phyloP scores from a whole-genome alignment of 805 yeast species.

The Saturnispora bothae region DNA sequence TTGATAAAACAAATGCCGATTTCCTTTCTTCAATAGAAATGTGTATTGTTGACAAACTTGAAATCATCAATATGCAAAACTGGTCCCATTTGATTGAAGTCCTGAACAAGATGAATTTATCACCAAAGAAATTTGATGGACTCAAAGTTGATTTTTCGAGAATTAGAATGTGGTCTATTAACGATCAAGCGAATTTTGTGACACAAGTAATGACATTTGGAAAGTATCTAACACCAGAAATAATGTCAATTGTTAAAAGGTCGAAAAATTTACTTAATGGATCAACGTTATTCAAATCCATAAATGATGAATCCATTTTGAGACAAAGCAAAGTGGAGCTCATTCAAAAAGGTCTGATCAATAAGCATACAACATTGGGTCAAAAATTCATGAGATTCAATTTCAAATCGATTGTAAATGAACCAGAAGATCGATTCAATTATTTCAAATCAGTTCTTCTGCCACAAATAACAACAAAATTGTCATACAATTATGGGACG shows the following conservation, averaged over 20 bases:
- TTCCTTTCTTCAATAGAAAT: constrained; percentile 85
- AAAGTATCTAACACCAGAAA: constrained; percentile 72
- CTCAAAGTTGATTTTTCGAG: constrained; percentile 79
- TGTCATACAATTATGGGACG: constrained; percentile 62
- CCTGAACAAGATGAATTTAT: constrained; percentile 57
- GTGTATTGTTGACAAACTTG: constrained; percentile 69
- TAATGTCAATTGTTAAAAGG: constrained; percentile 49
- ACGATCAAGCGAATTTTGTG: constrained; percentile 61
- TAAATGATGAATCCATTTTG: constrained; percentile 34
- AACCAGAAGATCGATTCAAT: constrained; percentile 76
- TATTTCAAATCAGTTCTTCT: constrained; percentile 64
- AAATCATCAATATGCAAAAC: constrained; percentile 83
- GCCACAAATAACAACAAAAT: constrained; percentile 57
- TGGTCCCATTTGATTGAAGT: constrained; percentile 73
- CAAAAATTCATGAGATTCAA: constrained; percentile 69
- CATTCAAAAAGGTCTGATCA: constrained; percentile 22
- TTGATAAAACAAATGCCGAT: constrained; percentile 41
- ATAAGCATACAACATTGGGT: constrained; percentile 38
- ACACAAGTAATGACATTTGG: constrained; percentile 73
- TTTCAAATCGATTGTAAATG: constrained; percentile 40
- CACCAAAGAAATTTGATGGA: constrained; percentile 59
- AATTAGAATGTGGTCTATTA: constrained; percentile 85
- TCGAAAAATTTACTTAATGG: constrained; percentile 40
- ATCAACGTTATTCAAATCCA: constrained; percentile 43
- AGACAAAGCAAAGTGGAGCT: constrained; percentile 42